Evolutionary conservation across 75 land plant species (phyloP), one percentile per base, ranked within the genome.

Genomic region (Larix kaempferi): DNA sequence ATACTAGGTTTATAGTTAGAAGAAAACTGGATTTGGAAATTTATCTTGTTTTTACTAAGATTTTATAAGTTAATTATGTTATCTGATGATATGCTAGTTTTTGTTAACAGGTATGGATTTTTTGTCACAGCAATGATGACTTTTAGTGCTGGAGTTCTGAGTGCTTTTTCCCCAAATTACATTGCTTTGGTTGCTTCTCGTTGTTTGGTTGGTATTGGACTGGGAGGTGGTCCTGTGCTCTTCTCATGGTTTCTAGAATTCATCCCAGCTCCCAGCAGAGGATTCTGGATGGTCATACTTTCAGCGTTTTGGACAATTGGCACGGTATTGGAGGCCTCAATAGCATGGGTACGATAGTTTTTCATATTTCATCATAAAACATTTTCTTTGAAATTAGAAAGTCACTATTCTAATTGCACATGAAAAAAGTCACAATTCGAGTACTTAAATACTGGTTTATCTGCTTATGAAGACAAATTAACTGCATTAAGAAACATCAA

Each of bases 241-340:
- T 69, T 88, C 14, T 88, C 98, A 26, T 95, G 98, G 96, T 95
- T 95, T 81, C 66, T 95, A 77, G 98, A 95, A 82, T 93, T 95
- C 58, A 74, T 95, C 71, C 98, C 93, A 26, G 80, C 96, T 86
- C 78, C 91, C 29, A 85, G 83, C 37, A 84, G 98, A 79, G 98
- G 96, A 58, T 78, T 82, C 59, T 95, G 96, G 96, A 95, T 95
- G 98, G 91, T 91, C 55, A 44, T 93, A 29, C 85, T 95, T 81
- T 86, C 88, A 12, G 83, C 76, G 7, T 93, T 93, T 75, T 95
- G 98, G 98, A 95, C 89, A 35, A 11, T 95, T 82, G 96, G 98
- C 22, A 91, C 98, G 27, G 77, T 95, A 73, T 59, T 87, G 21
- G 94, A 94, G 76, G 98, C 98, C 26, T 79, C 84, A 54, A 77